Evolutionary conservation across 176 grass and related monocot genomes (phyloP).

Genomic region (Guadua angustifolia): DNA sequence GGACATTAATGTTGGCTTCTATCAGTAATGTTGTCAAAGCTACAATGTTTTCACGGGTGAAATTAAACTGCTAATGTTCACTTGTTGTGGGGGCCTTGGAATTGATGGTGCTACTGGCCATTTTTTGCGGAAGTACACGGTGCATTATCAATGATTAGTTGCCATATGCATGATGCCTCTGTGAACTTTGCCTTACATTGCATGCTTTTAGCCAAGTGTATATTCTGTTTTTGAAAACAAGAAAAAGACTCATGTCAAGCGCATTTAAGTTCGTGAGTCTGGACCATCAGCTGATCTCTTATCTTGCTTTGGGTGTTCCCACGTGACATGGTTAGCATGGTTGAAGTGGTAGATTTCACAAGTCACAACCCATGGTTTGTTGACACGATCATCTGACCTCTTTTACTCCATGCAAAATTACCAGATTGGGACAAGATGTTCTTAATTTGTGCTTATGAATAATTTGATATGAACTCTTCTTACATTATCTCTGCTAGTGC

Average conservation of each 20-base stretch:
- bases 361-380: too few species aligned
- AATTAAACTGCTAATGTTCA: not conserved
- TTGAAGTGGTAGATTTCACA: not conserved
- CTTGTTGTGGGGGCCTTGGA: constrained; percentile 33
- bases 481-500: not conserved
- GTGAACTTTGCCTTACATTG: not conserved
- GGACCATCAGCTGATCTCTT: not conserved
- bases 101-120: not conserved
- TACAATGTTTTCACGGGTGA: not conserved
- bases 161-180: not conserved
- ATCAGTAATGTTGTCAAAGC: not conserved
- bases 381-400: not conserved
- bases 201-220: constrained; percentile 1
- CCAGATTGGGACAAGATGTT: not conserved
- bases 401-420: not conserved
- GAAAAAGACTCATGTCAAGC: too few species aligned
- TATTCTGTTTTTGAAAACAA: too few species aligned
- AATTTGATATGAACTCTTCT: not conserved
- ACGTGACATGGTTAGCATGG: not conserved
- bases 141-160: constrained; percentile 14
- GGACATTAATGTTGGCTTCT: not conserved
- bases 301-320: not conserved
- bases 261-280: not conserved
- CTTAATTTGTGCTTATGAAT: not conserved
- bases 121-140: not conserved